phyloP scores from a whole-genome alignment of 805 yeast species.

The Komagataella pseudopastoris region DNA sequence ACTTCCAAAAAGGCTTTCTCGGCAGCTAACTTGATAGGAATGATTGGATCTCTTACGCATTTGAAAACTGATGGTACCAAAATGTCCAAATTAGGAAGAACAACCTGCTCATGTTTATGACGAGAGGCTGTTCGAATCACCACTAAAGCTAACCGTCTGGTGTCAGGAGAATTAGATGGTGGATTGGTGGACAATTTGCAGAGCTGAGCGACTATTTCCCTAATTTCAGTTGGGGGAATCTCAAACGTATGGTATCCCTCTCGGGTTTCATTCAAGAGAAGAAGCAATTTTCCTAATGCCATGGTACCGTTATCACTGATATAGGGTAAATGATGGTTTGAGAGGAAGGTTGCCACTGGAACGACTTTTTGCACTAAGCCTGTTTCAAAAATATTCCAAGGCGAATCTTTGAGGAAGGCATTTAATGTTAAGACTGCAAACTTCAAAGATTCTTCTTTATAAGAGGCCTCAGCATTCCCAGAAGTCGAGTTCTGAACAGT shows the following conservation, averaged over 20 bases:
- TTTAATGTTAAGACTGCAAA: constrained; percentile 65
- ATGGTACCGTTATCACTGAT: constrained; percentile 64
- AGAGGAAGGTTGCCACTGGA: constrained; percentile 30
- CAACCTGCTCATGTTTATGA: constrained; percentile 32
- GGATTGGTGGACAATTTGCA: constrained; percentile 39
- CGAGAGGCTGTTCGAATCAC: constrained; percentile 66
- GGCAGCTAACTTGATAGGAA: constrained; percentile 89
- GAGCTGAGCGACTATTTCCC: constrained; percentile 33
- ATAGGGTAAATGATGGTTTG: constrained; percentile 28
- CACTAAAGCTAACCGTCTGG: constrained; percentile 69
- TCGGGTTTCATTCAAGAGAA: neutral
- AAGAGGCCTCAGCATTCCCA: neutral
- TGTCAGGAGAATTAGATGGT: constrained; percentile 50
- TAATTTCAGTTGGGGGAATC: constrained; percentile 21
- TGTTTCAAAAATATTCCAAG: constrained; percentile 34
- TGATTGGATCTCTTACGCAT: constrained; percentile 75
- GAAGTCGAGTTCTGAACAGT: neutral
- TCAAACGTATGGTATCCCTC: constrained; percentile 1
- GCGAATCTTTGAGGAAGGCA: constrained; percentile 69
- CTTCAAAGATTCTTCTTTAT: constrained; percentile 22
- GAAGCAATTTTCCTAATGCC: constrained; percentile 70
- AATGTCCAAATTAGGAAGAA: constrained; percentile 38
- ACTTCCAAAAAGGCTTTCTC: constrained; percentile 76
- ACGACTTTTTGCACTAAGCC: constrained; percentile 38
- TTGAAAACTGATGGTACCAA: constrained; percentile 67